Conservation (phyloP, 495 filamentous ascomycete species). For the Lasiosphaeria miniovina region DNA sequence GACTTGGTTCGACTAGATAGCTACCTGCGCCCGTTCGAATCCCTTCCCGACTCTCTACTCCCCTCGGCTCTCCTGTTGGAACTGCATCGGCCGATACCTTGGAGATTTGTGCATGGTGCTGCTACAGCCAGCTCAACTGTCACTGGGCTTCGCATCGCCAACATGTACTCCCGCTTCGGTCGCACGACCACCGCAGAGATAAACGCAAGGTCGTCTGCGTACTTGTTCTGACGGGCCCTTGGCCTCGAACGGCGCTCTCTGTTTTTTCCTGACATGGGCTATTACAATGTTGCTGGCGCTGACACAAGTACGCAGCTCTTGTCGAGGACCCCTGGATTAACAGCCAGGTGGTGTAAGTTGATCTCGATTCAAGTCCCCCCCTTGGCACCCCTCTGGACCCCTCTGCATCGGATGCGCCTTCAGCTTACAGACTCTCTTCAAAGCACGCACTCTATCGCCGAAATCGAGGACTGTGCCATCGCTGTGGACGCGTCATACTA, state of each 20-base stretch:
- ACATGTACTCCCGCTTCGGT: too few species aligned
- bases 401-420: neutral
- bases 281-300: neutral
- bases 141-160: too few species aligned
- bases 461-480: constrained; percentile 67
- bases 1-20: too few species aligned
- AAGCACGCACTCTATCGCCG: constrained; percentile 36
- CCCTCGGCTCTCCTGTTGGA: too few species aligned
- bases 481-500: constrained; percentile 91
- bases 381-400: neutral
- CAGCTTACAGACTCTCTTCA: constrained; percentile 7
- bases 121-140: too few species aligned
- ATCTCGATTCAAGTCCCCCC: neutral
- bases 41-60: too few species aligned
- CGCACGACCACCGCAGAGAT: too few species aligned
- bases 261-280: neutral
- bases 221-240: neutral
- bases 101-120: too few species aligned
- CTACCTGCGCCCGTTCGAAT: too few species aligned
- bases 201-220: neutral
- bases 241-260: neutral
- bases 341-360: constrained; percentile 42
- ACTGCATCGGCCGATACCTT: too few species aligned
- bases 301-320: constrained; percentile 28
- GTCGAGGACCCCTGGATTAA: constrained; percentile 46